phyloP scores from a whole-genome alignment of 805 yeast species.

The Metschnikowia picachoensis region DNA sequence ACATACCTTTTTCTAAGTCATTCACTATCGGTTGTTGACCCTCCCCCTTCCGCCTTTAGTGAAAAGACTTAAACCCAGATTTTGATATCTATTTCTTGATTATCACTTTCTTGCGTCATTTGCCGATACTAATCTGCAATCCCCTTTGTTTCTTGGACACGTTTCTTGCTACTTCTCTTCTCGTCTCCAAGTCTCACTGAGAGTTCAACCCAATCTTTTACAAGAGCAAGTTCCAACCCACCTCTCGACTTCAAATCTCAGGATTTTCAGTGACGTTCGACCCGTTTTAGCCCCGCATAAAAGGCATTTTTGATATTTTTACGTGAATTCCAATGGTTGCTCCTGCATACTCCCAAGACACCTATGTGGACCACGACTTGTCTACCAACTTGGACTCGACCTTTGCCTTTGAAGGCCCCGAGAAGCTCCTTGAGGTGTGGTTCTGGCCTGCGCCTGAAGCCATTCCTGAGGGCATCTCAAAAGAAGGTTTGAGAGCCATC shows the following conservation, averaged over 20 bases:
- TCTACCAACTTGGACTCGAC: slow-evolving; percentile 81
- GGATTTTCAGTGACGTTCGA: no score
- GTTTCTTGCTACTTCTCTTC: slow-evolving; percentile 49
- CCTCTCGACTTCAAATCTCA: slow-evolving; percentile 12
- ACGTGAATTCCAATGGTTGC: slow-evolving; percentile 32
- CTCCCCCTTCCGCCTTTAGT: slow-evolving; percentile 33
- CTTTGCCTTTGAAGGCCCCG: slow-evolving; percentile 96
- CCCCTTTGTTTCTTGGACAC: slow-evolving; percentile 25
- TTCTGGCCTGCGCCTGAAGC: slow-evolving; percentile 51
- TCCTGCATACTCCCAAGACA: slow-evolving; percentile 39
- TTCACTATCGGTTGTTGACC: slow-evolving; percentile 34
- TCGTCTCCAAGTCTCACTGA: slow-evolving; percentile 32
- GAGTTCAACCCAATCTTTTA: slow-evolving; percentile 10
- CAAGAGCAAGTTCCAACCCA: slow-evolving; percentile 43
- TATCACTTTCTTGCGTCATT: neutral
- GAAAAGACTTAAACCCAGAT: slow-evolving; percentile 7
- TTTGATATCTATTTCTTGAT: no score
- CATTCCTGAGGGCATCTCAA: slow-evolving; percentile 34
- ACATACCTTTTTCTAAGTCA: slow-evolving; percentile 1
- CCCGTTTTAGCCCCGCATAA: no score
- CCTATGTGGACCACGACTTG: slow-evolving; percentile 72
- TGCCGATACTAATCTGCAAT: neutral
- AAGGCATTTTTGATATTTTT: neutral
- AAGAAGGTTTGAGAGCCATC: slow-evolving; percentile 57
- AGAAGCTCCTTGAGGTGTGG: slow-evolving; percentile 89